Evolutionary conservation across 768 basidiomycete genomes (phyloP).

Genomic region (Termitomyces sp.): DNA sequence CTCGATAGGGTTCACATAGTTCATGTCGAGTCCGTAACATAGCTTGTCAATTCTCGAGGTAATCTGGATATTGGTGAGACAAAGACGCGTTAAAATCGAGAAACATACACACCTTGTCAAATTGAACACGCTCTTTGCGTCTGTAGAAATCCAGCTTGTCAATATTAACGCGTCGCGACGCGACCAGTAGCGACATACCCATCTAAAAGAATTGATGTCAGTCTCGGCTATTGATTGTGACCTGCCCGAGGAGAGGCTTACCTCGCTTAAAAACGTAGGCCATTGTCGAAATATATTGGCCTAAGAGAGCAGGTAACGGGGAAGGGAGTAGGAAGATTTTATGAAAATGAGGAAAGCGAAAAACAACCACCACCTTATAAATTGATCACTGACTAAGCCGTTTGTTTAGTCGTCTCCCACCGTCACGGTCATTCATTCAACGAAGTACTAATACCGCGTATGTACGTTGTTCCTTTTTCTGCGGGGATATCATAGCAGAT

Average conservation of each 20-base stretch:
- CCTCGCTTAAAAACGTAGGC: conserved; percentile 41
- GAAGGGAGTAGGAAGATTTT: conserved; percentile 18
- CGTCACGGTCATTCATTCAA: conserved; percentile 5
- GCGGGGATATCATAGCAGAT: not conserved
- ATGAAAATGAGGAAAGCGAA: conserved; percentile 20
- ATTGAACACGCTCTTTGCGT: conserved; percentile 89
- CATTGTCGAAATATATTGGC: conserved; percentile 20
- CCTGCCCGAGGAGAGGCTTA: conserved; percentile 17
- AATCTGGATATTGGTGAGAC: conserved; percentile 48
- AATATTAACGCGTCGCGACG: conserved; percentile 33
- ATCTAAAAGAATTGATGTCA: conserved; percentile 29
- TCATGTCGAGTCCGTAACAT: conserved; percentile 91
- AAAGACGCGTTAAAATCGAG: conserved; percentile 11
- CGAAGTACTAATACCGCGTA: not conserved
- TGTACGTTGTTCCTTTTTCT: not conserved
- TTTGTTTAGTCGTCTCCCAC: conserved; percentile 9
- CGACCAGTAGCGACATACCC: conserved; percentile 40
- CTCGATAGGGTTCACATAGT: conserved; percentile 94
- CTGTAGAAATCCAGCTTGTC: conserved; percentile 31
- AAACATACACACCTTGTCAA: conserved; percentile 71
- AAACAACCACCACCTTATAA: conserved; percentile 28
- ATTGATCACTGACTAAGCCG: conserved; percentile 30
- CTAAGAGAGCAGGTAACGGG: conserved; percentile 1
- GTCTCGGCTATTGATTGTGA: conserved; percentile 1
- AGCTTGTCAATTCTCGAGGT: conserved; percentile 86